Evolutionary conservation across 1,284 basidiomycete species (phyloP), one percentile per base, ranked within the genome.

Genomic region (Naganishia cerealis): DNA sequence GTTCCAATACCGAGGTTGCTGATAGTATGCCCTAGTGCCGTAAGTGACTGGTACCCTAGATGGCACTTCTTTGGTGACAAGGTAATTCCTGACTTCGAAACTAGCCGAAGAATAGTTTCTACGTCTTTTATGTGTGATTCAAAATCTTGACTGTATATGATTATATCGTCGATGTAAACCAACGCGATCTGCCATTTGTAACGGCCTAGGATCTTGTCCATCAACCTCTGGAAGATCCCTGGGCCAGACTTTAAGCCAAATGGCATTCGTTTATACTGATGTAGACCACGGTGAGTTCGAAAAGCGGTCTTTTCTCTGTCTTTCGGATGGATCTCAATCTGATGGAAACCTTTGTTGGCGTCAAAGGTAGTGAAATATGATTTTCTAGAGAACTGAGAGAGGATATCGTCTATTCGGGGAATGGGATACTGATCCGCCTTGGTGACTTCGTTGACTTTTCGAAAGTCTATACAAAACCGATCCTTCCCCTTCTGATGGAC

Each of bases 201-300:
- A 0, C 77, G 79, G 0, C 79, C 73, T 0, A 84, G 73, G 0
- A 82, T 72, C 0, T 70, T 68, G 55, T 82, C 78, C 82, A 83
- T 83, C 0, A 82, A 69, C 4, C 79, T 57, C 65, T 83, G 82
- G 66, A 82, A 83, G 0, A 81, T 74, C 2, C 76, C 69, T 0
- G 82, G 82, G 0, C 82, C 80, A 68, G 82, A 82, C 0, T 76
- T 70, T 0, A 79, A 72, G 1, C 82, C 82, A 67, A 84, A 83
- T 0, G 82, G 82, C 79, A 84, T 81, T 18, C 77, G n/a, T n/a
- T n/a, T n/a, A n/a, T n/a, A n/a, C n/a, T n/a, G n/a, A n/a, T n/a
- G n/a, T n/a, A n/a, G n/a, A n/a, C n/a, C n/a, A n/a, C n/a, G n/a
- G n/a, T n/a, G n/a, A n/a, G n/a, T n/a, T n/a, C n/a, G n/a, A n/a